These are phyloP conservation scores for Cucurbita maxima DNA, from an alignment of 306 rosid species.

Conservation along the genomic window DNA sequence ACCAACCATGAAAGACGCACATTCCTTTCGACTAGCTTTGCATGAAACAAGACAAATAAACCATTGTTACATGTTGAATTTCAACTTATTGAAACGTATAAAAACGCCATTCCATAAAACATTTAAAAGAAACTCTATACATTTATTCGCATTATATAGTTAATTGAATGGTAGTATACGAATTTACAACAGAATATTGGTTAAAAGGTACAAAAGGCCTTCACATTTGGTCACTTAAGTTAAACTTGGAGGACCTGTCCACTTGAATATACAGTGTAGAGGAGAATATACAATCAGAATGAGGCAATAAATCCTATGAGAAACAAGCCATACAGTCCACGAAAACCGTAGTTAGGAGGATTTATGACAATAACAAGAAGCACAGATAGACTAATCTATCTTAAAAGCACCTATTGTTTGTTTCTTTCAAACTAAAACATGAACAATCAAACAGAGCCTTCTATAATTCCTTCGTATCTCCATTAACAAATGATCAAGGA, in stretches of 20 bases:
- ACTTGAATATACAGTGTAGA: not conserved
- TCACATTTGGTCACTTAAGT: not conserved
- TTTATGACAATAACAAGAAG: not conserved
- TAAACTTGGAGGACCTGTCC: not conserved
- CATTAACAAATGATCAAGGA: no score
- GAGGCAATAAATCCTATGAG: not conserved
- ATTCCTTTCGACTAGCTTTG: constrained; percentile 99
- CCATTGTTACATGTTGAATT: not conserved
- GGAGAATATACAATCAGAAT: not conserved
- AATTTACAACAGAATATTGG: not conserved
- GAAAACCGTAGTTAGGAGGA: not conserved
- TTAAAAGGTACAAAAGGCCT: not conserved
- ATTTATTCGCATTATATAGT: not conserved
- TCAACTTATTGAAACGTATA: not conserved
- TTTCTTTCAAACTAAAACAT: not conserved
- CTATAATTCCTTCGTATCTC: not conserved
- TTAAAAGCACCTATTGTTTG: not conserved
- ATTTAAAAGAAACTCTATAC: not conserved
- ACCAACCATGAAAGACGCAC: constrained; percentile 92
- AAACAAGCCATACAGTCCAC: not conserved
- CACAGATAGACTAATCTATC: not conserved
- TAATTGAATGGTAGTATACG: not conserved
- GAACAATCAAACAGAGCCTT: not conserved
- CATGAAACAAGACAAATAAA: constrained; percentile 38
- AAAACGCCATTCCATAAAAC: not conserved